These are phyloP conservation scores for Salix udensis DNA, from an alignment of 345 rosid genomes.

Conservation along the genomic window DNA sequence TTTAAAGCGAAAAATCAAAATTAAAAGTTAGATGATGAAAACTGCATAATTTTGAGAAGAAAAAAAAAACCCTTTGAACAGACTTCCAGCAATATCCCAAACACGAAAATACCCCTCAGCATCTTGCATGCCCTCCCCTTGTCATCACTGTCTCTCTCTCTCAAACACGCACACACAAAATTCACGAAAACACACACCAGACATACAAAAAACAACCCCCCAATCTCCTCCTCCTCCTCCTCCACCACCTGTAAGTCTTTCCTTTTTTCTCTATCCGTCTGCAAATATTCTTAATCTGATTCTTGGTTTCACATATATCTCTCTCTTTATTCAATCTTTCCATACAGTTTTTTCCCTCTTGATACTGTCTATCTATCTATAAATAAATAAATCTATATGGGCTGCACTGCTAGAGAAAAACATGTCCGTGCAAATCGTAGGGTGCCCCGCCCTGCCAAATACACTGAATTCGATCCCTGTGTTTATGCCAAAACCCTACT, in stretches of 20 bases:
- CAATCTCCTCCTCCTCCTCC: neutral
- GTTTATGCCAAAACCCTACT: slow-evolving; percentile 44
- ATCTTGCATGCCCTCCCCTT: neutral
- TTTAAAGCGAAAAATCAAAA: no score
- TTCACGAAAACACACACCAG: neutral
- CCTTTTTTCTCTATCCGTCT: neutral
- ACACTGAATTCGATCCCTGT: slow-evolving; percentile 55
- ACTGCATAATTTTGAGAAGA: no score
- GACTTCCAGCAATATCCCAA: no score
- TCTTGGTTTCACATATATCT: neutral
- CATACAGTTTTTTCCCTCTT: neutral
- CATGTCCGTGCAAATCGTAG: slow-evolving; percentile 52
- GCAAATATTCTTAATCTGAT: neutral
- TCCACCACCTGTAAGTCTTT: neutral
- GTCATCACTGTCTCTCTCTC: neutral
- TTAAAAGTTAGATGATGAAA: no score
- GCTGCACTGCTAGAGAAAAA: slow-evolving; percentile 64
- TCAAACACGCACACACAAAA: neutral
- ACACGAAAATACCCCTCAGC: neutral
- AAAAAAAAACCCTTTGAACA: no score
- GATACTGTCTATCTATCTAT: neutral
- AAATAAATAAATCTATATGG: slow-evolving; percentile 32
- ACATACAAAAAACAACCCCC: neutral
- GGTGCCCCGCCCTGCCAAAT: slow-evolving; percentile 54
- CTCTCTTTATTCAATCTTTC: neutral